phyloP scores from a whole-genome alignment of 768 basidiomycete genomes.

The Leccinum pellstonianum region DNA sequence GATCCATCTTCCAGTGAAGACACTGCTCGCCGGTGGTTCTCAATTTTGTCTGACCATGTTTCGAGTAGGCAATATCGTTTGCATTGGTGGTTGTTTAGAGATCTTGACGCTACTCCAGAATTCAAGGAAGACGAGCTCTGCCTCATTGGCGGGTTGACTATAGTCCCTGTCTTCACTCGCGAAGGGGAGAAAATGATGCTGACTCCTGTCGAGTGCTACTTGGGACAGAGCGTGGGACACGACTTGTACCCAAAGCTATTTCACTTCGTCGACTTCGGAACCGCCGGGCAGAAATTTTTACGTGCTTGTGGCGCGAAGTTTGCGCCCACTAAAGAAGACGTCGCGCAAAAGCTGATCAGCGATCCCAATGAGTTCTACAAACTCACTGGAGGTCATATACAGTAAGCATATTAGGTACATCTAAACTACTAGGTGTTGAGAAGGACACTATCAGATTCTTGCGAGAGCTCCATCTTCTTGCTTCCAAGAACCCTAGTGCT shows the following conservation, averaged over 20 bases:
- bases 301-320: constrained; percentile 78
- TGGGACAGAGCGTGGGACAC: constrained; percentile 47
- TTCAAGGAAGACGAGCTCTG: constrained; percentile 53
- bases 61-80: constrained; percentile 41
- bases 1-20: not conserved
- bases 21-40: constrained; percentile 49
- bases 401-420: constrained; percentile 21
- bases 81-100: too few species aligned
- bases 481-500: constrained; percentile 25
- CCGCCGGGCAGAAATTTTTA: constrained; percentile 71
- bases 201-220: constrained; percentile 64
- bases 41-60: constrained; percentile 56
- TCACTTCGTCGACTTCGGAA: constrained; percentile 83
- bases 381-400: constrained; percentile 60
- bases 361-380: constrained; percentile 69
- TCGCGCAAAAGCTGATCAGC: constrained; percentile 61
- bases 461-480: too few species aligned
- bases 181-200: constrained; percentile 43
- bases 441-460: not conserved
- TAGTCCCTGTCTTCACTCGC: constrained; percentile 57
- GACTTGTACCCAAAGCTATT: constrained; percentile 77
- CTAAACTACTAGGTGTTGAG: not conserved
- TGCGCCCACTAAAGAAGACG: constrained; percentile 79
- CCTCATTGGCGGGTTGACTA: constrained; percentile 48
- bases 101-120: constrained; percentile 36